A percentile compares a stretch with the other conserved stretches of the same genome.
Conservation (phyloP, 176 grass and related monocot genomes). For the Musa acuminata region DNA sequence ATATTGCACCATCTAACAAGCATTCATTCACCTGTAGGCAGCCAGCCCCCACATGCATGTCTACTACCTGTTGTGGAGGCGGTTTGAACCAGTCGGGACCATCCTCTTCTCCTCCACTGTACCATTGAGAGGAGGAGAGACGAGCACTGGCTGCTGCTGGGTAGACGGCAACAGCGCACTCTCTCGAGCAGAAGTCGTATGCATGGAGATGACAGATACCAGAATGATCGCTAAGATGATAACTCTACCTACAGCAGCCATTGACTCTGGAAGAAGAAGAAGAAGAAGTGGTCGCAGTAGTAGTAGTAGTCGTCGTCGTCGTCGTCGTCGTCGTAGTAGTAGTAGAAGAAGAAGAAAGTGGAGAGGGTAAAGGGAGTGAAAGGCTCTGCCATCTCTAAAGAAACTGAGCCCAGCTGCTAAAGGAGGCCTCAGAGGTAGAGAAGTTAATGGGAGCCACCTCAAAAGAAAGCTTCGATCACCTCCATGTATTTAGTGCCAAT, state of each 20-base stretch:
- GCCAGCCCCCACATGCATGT: background rate
- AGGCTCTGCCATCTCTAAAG: too few species aligned
- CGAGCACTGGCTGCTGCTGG: background rate
- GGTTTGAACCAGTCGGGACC: slow-evolving; percentile 17
- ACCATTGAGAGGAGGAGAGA: background rate
- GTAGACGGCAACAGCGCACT: background rate
- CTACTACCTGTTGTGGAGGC: slow-evolving; percentile 21
- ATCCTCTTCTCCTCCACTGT: slow-evolving; percentile 9
- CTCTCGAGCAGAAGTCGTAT: background rate
- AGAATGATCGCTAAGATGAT: slow-evolving; percentile 1
- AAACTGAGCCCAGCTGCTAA: background rate
- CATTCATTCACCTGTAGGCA: too few species aligned
- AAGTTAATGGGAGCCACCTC: slow-evolving; percentile 14
- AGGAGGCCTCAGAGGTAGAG: background rate
- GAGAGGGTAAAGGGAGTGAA: background rate
- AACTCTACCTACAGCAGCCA: slow-evolving; percentile 4
- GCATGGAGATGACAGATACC: background rate
- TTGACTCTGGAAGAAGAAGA: background rate
- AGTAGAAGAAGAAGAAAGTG: background rate
- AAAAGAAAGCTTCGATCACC: slow-evolving; percentile 4
- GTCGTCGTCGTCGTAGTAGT: too few species aligned
- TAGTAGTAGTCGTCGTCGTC: background rate
- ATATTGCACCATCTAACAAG: too few species aligned
- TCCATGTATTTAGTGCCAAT: slow-evolving; percentile 6
- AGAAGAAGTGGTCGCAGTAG: background rate